These are phyloP conservation scores for Hypoxylon lenormandii DNA, from an alignment of 495 filamentous ascomycete species.

Conservation along the genomic window DNA sequence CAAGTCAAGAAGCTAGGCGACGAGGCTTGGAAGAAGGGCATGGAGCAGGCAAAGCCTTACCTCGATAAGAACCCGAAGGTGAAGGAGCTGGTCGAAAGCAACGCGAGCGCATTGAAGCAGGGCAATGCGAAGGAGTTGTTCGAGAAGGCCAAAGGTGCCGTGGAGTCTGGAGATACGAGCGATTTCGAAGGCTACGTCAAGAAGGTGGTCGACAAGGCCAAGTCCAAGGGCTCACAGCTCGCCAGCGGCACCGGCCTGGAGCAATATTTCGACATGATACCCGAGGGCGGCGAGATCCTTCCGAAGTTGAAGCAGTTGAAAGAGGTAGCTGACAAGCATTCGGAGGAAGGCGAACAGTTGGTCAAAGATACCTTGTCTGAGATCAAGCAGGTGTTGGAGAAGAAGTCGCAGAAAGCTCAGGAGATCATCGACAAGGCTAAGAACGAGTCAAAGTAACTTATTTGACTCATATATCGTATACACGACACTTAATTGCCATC, in stretches of 20 bases:
- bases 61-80: constrained; percentile 75
- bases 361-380: constrained; percentile 71
- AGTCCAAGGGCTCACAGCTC: constrained; percentile 52
- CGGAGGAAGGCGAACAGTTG: constrained; percentile 70
- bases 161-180: constrained; percentile 65
- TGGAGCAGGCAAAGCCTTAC: constrained; percentile 70
- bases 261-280: constrained; percentile 65
- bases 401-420: constrained; percentile 58
- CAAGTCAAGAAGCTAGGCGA: constrained; percentile 71
- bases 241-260: constrained; percentile 55
- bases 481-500: too few relatives aligned
- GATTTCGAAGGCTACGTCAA: constrained; percentile 70
- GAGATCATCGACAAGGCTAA: constrained; percentile 55
- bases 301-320: constrained; percentile 67
- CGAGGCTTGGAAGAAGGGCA: constrained; percentile 71
- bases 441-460: constrained; percentile 2
- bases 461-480: too few relatives aligned
- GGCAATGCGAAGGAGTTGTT: constrained; percentile 68
- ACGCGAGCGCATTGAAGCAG: constrained; percentile 69
- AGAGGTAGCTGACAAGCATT: constrained; percentile 67
- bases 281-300: constrained; percentile 66
- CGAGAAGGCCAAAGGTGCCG: constrained; percentile 65
- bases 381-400: constrained; percentile 56
- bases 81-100: constrained; percentile 72
- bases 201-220: constrained; percentile 65